Evolutionary conservation across 1,139 yeast species (phyloP).

Genomic region (Kurtzmaniella quercitrusa): DNA sequence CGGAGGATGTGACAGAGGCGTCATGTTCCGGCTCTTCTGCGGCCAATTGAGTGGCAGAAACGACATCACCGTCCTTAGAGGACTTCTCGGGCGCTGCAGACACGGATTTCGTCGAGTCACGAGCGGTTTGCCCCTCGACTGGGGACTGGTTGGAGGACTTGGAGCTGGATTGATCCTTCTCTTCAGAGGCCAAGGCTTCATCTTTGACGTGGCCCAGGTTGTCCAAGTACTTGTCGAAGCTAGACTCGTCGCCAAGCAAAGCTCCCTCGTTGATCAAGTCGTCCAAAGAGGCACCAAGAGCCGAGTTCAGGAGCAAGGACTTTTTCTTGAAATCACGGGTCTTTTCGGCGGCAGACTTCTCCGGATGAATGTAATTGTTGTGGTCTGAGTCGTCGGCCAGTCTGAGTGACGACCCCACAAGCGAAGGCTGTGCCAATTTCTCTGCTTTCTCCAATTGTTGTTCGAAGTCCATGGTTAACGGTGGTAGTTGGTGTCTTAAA

Average conservation of each 20-base stretch:
- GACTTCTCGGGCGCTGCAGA: too few species aligned
- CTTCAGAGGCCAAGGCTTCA: slow-evolving; percentile 25
- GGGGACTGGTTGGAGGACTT: background rate
- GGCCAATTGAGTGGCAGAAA: background rate
- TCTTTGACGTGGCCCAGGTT: slow-evolving; percentile 48
- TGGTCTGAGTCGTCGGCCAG: slow-evolving; percentile 48
- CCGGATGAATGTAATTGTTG: slow-evolving; percentile 47
- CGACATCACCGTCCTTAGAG: background rate
- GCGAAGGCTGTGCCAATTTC: slow-evolving; percentile 47
- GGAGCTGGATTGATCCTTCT: background rate
- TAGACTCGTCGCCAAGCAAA: slow-evolving; percentile 52
- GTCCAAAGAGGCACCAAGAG: slow-evolving; percentile 46
- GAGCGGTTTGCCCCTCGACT: too few species aligned
- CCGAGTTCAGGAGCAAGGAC: slow-evolving; percentile 6
- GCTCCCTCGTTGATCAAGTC: slow-evolving; percentile 61
- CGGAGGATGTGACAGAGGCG: background rate
- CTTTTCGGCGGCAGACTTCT: slow-evolving; percentile 24
- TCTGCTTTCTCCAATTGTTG: slow-evolving; percentile 52
- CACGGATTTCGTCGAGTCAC: too few species aligned
- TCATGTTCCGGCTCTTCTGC: background rate
- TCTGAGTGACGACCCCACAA: slow-evolving; percentile 52
- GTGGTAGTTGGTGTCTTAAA: background rate
- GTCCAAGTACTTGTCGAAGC: slow-evolving; percentile 49
- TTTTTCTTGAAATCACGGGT: slow-evolving; percentile 13
- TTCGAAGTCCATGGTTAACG: slow-evolving; percentile 47